Evolutionary conservation across 176 grass and related monocot genomes (phyloP).

Genomic region (Zizania latifolia): DNA sequence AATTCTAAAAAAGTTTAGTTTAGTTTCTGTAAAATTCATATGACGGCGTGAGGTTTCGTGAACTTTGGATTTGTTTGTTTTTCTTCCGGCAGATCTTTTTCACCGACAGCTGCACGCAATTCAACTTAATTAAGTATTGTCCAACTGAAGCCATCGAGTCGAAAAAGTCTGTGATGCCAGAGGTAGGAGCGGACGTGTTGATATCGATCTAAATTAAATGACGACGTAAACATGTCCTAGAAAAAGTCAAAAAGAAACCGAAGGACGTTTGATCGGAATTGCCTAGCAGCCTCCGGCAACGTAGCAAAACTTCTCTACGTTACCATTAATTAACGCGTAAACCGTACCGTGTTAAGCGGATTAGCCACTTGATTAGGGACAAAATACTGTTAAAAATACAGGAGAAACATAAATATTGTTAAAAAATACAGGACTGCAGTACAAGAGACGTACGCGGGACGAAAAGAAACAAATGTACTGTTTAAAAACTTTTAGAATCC

Average conservation of each 20-base stretch:
- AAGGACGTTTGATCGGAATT: not conserved
- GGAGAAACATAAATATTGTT: too few species aligned
- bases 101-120: too few species aligned
- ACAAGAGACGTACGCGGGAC: not conserved
- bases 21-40: too few species aligned
- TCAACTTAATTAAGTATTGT: too few species aligned
- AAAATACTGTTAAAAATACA: too few species aligned
- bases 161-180: not conserved
- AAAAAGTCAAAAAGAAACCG: not conserved
- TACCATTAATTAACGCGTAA: not conserved
- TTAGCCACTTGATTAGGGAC: not conserved
- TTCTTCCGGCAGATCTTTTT: not conserved
- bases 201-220: not conserved
- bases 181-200: not conserved
- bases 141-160: not conserved
- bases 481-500: too few species aligned
- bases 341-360: not conserved
- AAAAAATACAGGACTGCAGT: not conserved
- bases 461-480: not conserved
- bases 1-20: too few species aligned
- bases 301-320: constrained; percentile 16
- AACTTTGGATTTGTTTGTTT: not conserved
- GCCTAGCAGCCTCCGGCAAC: not conserved
- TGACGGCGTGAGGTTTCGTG: too few species aligned
- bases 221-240: not conserved